A percentile compares a stretch with the other conserved stretches of the same genome.
phyloP scores from a whole-genome alignment of 1,284 basidiomycete species.

The Fomitopsis pinicola region DNA sequence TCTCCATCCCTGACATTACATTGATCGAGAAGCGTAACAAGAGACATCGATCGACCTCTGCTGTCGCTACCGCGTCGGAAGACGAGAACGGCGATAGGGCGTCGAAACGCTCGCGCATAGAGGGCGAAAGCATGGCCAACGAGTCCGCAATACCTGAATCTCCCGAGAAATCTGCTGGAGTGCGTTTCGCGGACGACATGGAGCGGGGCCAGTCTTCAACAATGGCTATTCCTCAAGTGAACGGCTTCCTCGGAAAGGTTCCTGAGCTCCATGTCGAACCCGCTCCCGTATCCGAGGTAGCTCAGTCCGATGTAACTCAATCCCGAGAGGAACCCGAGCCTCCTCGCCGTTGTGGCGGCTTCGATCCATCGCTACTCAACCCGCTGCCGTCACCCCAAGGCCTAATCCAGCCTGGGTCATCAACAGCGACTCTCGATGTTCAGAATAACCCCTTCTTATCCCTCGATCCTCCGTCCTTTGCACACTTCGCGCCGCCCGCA shows the following conservation, averaged over 20 bases:
- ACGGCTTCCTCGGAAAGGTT: slow-evolving; percentile 16
- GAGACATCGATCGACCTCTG: slow-evolving; percentile 61
- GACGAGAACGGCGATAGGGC: slow-evolving; percentile 45
- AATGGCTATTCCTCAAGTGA: slow-evolving; percentile 22
- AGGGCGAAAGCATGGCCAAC: slow-evolving; percentile 35
- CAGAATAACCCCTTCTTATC: slow-evolving; percentile 2
- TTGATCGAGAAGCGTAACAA: slow-evolving; percentile 70
- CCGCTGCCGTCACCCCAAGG: slow-evolving; percentile 35
- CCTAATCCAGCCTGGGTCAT: slow-evolving; percentile 13
- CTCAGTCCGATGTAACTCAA: slow-evolving; percentile 12
- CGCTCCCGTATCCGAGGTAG: slow-evolving; percentile 4
- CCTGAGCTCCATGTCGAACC: not conserved
- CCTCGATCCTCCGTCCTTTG: not conserved
- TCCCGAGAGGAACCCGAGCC: not conserved
- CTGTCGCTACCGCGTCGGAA: slow-evolving; percentile 49
- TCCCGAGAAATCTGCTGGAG: slow-evolving; percentile 12
- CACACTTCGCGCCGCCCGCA: not conserved
- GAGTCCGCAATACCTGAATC: slow-evolving; percentile 33
- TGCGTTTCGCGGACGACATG: slow-evolving; percentile 18
- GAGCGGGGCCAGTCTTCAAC: slow-evolving; percentile 1
- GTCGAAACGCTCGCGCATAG: slow-evolving; percentile 52
- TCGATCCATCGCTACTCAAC: slow-evolving; percentile 55
- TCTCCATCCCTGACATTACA: slow-evolving; percentile 65
- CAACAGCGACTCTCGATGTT: slow-evolving; percentile 12
- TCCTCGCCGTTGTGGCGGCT: slow-evolving; percentile 36